phyloP scores from a whole-genome alignment of 2,329 filamentous ascomycete species.

The Fusarium buxicola region DNA sequence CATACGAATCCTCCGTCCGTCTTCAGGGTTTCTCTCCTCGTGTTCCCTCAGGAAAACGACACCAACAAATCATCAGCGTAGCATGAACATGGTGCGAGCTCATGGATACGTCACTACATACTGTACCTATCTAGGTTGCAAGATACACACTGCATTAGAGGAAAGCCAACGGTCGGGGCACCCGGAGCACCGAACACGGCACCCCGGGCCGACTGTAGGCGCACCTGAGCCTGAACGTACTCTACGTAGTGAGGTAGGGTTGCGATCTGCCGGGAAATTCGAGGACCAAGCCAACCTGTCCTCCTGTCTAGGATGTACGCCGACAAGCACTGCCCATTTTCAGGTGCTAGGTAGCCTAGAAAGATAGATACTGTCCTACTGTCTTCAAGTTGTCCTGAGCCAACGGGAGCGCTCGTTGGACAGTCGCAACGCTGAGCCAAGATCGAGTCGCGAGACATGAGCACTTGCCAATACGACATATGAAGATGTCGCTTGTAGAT shows the following conservation, averaged over 20 bases:
- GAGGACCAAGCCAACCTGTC: not conserved
- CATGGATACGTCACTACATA: conserved; percentile 6
- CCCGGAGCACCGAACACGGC: conserved; percentile 17
- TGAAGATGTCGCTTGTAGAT: no score
- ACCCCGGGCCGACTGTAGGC: conserved; percentile 31
- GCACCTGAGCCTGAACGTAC: not conserved
- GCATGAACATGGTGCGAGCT: not conserved
- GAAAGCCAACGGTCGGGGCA: conserved; percentile 14
- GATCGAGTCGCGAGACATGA: no score
- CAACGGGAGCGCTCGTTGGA: no score
- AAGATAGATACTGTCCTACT: not conserved
- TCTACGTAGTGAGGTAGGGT: no score
- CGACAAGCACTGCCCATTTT: not conserved
- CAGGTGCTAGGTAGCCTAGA: not conserved
- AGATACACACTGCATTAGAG: conserved; percentile 6
- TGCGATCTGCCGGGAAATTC: conserved; percentile 12
- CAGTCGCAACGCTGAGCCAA: no score
- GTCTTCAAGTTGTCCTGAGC: no score
- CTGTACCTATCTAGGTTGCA: no score
- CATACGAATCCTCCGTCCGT: conserved; percentile 7
- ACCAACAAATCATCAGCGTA: not conserved
- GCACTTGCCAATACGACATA: no score
- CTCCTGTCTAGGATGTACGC: not conserved
- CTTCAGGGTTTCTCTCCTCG: conserved; percentile 1
- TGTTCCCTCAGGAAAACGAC: not conserved